Conservation (phyloP, 1,284 basidiomycete genomes). For the Inonotus hispidus region DNA sequence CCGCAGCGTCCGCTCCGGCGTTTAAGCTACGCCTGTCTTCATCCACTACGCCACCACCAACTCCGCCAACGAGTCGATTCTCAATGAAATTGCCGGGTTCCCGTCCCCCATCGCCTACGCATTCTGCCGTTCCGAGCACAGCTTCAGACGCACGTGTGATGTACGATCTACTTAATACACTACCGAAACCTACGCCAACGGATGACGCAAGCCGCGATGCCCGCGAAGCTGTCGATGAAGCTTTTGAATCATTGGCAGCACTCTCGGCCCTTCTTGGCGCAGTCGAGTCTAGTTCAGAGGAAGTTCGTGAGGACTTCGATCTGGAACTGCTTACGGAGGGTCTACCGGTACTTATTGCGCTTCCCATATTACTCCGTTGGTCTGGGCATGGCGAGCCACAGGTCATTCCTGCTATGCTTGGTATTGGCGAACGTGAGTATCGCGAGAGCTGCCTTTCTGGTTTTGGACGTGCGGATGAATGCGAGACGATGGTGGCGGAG, state of each 20-base stretch:
- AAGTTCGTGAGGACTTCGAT: constrained; percentile 37
- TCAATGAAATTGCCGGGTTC: constrained; percentile 63
- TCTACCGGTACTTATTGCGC: constrained; percentile 62
- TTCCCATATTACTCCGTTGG: constrained; percentile 56
- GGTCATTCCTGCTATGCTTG: constrained; percentile 49
- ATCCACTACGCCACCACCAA: constrained; percentile 46
- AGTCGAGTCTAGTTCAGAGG: constrained; percentile 28
- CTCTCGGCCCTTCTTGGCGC: constrained; percentile 53
- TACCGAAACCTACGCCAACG: constrained; percentile 55
- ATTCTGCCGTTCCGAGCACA: constrained; percentile 29
- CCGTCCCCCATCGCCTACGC: constrained; percentile 58
- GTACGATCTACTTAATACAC: constrained; percentile 48
- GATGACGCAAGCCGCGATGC: constrained; percentile 47
- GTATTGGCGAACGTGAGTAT: constrained; percentile 56
- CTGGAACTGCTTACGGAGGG: constrained; percentile 46
- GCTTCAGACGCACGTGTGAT: constrained; percentile 55
- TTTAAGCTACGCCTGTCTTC: constrained; percentile 39
- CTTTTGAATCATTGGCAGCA: constrained; percentile 55
- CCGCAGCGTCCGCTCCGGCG: constrained; percentile 20
- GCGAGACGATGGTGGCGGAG: constrained; percentile 50
- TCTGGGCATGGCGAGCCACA: constrained; percentile 30
- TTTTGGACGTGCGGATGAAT: constrained; percentile 73
- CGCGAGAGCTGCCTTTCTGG: constrained; percentile 61
- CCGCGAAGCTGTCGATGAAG: constrained; percentile 71
- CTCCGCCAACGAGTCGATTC: constrained; percentile 57